Evolutionary conservation across 139 green algal species (phyloP), one percentile per base, ranked within the genome.

Genomic region (Trebouxia sp.): DNA sequence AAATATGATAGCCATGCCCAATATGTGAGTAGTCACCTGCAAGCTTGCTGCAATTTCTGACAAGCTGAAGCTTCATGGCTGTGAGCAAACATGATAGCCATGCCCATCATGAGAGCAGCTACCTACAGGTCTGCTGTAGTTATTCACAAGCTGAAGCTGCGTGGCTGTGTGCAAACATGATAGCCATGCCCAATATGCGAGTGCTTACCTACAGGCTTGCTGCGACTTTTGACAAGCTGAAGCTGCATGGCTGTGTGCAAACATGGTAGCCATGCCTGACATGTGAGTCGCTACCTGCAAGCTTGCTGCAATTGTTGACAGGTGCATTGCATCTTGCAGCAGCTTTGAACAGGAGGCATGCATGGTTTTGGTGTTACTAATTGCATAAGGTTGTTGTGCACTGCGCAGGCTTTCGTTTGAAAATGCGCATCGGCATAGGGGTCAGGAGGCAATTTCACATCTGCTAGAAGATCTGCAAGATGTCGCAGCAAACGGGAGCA

Each of bases 241-340:
- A 26, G 62, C 62, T 45, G 62, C 62, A 0, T 41, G 62, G 15
- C 62, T 72, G 8, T 72, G 62, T n/a, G 35, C 62, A 35, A 72
- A 35, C 32, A 72, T 72, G 11, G 62, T 35, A 28, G 62, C 62
- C 62, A 72, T 72, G 62, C 62, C 62, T 42, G n/a, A 45, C 35
- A 72, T 14, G 62, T 72, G 43, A 67, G 28, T 26, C 17, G 55
- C 35, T 9, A 28, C 17, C 11, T 38, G 55, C 35, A 24, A 35
- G 24, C 6, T 37, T 65, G 22, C 12, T 2, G 47, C 20, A 53
- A 53, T 53, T 14, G 15, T 26, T 53, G 3, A 2, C 47, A n/a
- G n/a, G n/a, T n/a, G n/a, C n/a, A n/a, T n/a, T n/a, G n/a, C n/a
- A n/a, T n/a, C n/a, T n/a, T n/a, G n/a, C n/a, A n/a, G n/a, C n/a